These are phyloP conservation scores for Triticum aestivum DNA, from an alignment of 176 grass and related monocot genomes.

Conservation along the genomic window IWGSC_CS_RefSeq_v2.1 NC_057794.1:279425361-279425860, in stretches of 20 bases:
- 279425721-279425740: constrained; percentile 95
- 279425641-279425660: constrained; percentile 87
- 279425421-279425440: not conserved
- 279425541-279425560: constrained; percentile 90
- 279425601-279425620: constrained; percentile 16
- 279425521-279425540: constrained; percentile 77
- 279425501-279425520: constrained; percentile 24
- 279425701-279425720: constrained; percentile 81
- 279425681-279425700: constrained; percentile 88
- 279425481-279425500: constrained; percentile 11
- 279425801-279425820: not conserved
- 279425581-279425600: constrained; percentile 9
- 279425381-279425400: not conserved
- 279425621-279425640: constrained; percentile 31
- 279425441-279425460: not conserved
- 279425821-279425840: not conserved
- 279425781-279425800: not conserved
- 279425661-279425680: constrained; percentile 99
- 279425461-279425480: not conserved
- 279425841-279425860: not conserved
- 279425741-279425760: constrained; percentile 81
- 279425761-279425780: not conserved
- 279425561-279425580: constrained; percentile 69
- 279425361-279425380: not conserved
- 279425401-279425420: not conserved